Conservation (phyloP, 2,329 filamentous ascomycete species). For the Daldinia eschscholtzii region DNA sequence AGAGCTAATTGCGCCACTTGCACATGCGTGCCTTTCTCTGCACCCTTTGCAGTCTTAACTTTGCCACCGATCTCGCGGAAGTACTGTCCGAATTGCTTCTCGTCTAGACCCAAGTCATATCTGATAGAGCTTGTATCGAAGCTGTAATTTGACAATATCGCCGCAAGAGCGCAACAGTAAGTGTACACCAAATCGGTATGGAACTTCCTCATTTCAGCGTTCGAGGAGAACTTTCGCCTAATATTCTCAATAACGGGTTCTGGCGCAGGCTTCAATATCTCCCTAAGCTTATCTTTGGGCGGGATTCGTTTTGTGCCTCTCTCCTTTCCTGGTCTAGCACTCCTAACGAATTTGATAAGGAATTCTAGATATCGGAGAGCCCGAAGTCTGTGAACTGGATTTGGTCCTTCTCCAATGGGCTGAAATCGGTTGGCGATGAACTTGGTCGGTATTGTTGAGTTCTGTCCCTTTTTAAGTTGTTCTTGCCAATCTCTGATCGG, state of each 20-base stretch:
- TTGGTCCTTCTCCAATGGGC: constrained; percentile 65
- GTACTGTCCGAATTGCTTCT: constrained; percentile 77
- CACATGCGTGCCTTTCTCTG: constrained; percentile 67
- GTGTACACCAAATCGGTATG: constrained; percentile 79
- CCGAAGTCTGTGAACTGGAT: constrained; percentile 66
- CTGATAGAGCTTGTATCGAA: constrained; percentile 77
- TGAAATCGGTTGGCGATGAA: constrained; percentile 75
- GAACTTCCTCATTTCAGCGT: constrained; percentile 75
- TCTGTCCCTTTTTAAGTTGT: constrained; percentile 68
- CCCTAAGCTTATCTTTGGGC: constrained; percentile 71
- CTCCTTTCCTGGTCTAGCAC: constrained; percentile 60
- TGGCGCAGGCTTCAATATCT: constrained; percentile 68
- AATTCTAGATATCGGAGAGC: constrained; percentile 72
- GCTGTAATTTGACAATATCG: constrained; percentile 79
- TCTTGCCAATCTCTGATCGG: constrained; percentile 82
- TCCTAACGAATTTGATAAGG: constrained; percentile 66
- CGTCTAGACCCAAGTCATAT: constrained; percentile 78
- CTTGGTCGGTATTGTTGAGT: constrained; percentile 68
- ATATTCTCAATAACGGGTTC: constrained; percentile 75
- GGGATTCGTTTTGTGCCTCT: constrained; percentile 66
- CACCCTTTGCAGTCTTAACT: constrained; percentile 71
- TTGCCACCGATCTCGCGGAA: constrained; percentile 82
- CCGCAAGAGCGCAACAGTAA: constrained; percentile 77
- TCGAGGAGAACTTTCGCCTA: constrained; percentile 75
- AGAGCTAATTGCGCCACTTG: constrained; percentile 78